Evolutionary conservation across 140 eudicot species (phyloP), one percentile per base, ranked within the genome.

Genomic region (Erigeron philadelphicus): DNA sequence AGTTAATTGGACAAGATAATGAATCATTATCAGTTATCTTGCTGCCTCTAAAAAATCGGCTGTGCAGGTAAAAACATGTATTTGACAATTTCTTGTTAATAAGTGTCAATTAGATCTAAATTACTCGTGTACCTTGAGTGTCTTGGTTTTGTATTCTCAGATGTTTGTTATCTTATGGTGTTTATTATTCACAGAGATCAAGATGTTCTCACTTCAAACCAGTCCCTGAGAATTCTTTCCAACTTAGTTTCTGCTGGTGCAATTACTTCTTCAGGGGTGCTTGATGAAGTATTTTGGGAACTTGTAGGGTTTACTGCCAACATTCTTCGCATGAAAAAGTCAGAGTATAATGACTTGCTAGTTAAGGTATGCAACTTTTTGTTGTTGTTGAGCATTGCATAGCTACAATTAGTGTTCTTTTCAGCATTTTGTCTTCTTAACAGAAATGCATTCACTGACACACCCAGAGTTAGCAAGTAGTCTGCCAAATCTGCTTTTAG

Each of bases 241-340:
- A 89, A 89, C 71, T 79, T 89, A 75, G 89, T 83, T 55, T 97
- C 86, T 55, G 99, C 95, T 52, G 87, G 90, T 58, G 95, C 99
- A 54, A 76, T 93, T 63, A 75, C 43, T 76, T 89, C 80, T 64
- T 62, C 81, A 75, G 94, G 87, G 46, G 81, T 84, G 72, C 88
- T 84, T 75, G 87, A 93, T 78, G 97, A 87, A 79, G 82, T 93
- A 3, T 79, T 79, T 19, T 68, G 72, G 80, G 89, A 81, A 77
- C 95, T 89, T 72, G 87, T 89, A 65, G 84, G 90, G 16, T 82
- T 85, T 64, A 83, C 85, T 70, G 82, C 94, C 64, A 72, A 83
- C 69, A 50, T 89, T 71, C 72, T 84, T 57, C 71, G 66, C 58
- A 8, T 78, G 9, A 83, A 82, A 66, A 66, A 67, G 18, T 38